Base-by-base conservation (phyloP, 2,329 filamentous ascomycete species). In the Chrysosporium queenslandicum region DNA sequence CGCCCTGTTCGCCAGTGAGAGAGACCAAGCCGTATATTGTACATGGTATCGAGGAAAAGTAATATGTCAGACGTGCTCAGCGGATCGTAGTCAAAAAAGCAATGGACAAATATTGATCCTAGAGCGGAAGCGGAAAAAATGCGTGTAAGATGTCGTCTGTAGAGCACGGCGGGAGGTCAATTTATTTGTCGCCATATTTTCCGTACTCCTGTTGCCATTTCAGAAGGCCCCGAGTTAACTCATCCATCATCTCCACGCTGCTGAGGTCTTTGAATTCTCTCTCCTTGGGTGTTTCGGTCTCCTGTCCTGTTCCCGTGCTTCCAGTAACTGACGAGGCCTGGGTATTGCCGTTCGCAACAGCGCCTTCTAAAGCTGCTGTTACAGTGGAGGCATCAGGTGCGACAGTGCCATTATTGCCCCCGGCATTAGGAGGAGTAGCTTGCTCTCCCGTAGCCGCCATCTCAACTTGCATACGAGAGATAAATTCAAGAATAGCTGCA, bases 221-320 rank as follows among this genome's bases (percentile, higher is more conserved):
- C 59, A 91, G 79, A 61, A 94, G 77, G 65, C 89, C 82, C 56
- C 85, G 78, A 56, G 85, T 90, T 65, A 94, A 69, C 60, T 82
- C 77, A 66, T 94, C 88, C 87, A 94, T 94, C 87, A 94, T 94
- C 69, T 94, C 87, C 58, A 87, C 75, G 59, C 85, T 89, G 53
- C 75, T 86, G 58, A 95, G 73, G 7, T 85, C 79, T 59, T 83
- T 86, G 67, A 94, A 94, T 1, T 83, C 78, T 60, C 63, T 66
- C 54, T 72, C 68, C 43, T 68, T 64, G 41, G 58, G 54, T 16
- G 59, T 58, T 37, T 60, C 21, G 66, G 56, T 32, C 60, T 62
- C 9, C 25, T 29, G 46, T 20, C 32, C 27, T 36, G 39, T 50
- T 9, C 39, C 39, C 4, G 51, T 14, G 14, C 29, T 43, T 43